Evolutionary conservation across 2,329 filamentous ascomycete genomes (phyloP), one percentile per base, ranked within the genome.

Genomic region (Fusarium siculi): DNA sequence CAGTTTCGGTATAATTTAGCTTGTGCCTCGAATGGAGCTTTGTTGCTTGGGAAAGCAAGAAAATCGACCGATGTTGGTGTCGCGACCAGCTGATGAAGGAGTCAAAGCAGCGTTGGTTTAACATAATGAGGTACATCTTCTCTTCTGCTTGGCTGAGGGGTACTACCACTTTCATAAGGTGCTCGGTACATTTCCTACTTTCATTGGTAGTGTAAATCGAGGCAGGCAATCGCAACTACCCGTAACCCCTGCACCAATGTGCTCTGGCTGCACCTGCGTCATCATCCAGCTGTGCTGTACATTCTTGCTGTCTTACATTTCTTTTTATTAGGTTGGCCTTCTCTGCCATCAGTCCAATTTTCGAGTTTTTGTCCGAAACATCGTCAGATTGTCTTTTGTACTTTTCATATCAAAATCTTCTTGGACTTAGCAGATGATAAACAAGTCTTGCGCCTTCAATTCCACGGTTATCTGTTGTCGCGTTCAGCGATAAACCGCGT

Each of bases 201-300:
- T 12, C 32, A 32, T 4, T 28, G 19, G 43, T 47, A 44, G 30
- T 11, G n/a, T 25, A 52, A 52, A 36, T n/a, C 19, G 16, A 36
- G 49, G 49, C 21, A 36, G 49, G 49, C 16, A 50, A 34, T 43
- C 30, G 55, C 46, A 44, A 25, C 46, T 57, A 39, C 46, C 60
- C 64, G 43, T 49, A 53, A 66, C 40, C 72, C 72, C 67, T 73
- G 71, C 40, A 60, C 46, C 40, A 42, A 40, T 42, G 39, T 54
- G 46, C 19, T 63, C 50, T 64, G 67, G 73, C 66, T 71, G 70
- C 73, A 75, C 67, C 64, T 75, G 73, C 73, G 73, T 75, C 73
- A 75, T 75, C 66, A 68, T 56, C 63, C 47, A 50, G 47, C 30
- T 34, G 47, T 50, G n/a, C 47, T 34, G 47, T 32, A 32, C 16